phyloP scores from a whole-genome alignment of 2,329 filamentous ascomycete genomes.

The Paraphoma sp. region DNA sequence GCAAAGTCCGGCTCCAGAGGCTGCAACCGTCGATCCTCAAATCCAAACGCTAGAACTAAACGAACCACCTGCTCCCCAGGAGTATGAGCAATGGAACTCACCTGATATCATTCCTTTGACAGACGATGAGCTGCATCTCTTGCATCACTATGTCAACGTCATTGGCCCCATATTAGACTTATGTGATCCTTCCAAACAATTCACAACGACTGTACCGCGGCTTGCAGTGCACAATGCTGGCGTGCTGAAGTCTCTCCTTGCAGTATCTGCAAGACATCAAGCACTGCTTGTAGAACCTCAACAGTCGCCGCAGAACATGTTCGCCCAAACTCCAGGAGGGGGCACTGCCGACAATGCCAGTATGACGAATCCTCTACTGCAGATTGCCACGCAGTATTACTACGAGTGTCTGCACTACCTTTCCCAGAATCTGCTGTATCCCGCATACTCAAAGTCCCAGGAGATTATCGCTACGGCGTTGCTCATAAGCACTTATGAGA shows the following conservation, averaged over 20 bases:
- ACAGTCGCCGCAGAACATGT: slow-evolving; percentile 31
- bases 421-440: slow-evolving; percentile 64
- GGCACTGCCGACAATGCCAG: slow-evolving; percentile 15
- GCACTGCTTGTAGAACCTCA: slow-evolving; percentile 47
- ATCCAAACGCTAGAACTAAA: slow-evolving; percentile 11
- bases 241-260: slow-evolving; percentile 64
- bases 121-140: slow-evolving; percentile 48
- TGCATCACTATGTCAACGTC: slow-evolving; percentile 48
- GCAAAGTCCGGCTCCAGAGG: slow-evolving; percentile 31
- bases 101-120: slow-evolving; percentile 32
- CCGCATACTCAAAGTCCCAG: slow-evolving; percentile 63
- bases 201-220: slow-evolving; percentile 40
- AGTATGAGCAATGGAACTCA: slow-evolving; percentile 36
- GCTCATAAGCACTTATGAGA: slow-evolving; percentile 69
- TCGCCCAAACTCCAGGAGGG: slow-evolving; percentile 28
- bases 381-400: slow-evolving; percentile 60
- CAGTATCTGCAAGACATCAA: slow-evolving; percentile 61
- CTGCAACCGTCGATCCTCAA: slow-evolving; percentile 19
- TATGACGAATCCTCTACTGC: slow-evolving; percentile 42
- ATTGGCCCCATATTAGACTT: slow-evolving; percentile 53
- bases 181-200: slow-evolving; percentile 51
- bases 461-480: slow-evolving; percentile 67
- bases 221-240: slow-evolving; percentile 61
- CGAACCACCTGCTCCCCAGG: slow-evolving; percentile 6
- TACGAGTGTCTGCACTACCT: slow-evolving; percentile 69